Conservation (phyloP, 2,329 filamentous ascomycete genomes). For the Diplocarpon mali region DNA sequence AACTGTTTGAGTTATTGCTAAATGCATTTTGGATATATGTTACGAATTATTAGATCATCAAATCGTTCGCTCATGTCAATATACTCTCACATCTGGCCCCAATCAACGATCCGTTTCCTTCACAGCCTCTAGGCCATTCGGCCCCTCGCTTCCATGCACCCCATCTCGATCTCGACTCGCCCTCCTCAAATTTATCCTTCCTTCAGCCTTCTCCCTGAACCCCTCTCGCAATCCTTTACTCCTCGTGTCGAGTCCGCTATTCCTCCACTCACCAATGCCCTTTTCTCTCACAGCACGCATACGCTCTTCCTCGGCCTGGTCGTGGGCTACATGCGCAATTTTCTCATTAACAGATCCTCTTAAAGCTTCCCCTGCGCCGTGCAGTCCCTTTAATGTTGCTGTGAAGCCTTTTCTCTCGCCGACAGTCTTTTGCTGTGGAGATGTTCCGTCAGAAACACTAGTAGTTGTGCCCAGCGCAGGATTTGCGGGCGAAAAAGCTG, state of each 20-base stretch:
- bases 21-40: too few species aligned
- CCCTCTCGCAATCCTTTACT: slow-evolving; percentile 11
- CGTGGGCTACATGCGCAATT: slow-evolving; percentile 14
- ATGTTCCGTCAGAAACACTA: neutral
- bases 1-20: too few species aligned
- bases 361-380: slow-evolving; percentile 19
- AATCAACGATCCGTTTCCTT: slow-evolving; percentile 8
- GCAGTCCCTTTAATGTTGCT: slow-evolving; percentile 14
- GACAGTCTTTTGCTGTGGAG: neutral
- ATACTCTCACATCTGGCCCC: neutral
- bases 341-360: slow-evolving; percentile 16
- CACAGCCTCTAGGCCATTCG: slow-evolving; percentile 12
- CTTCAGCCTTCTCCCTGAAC: slow-evolving; percentile 17
- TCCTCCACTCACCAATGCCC: slow-evolving; percentile 16
- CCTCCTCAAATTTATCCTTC: slow-evolving; percentile 8
- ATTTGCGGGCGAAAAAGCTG: too few species aligned
- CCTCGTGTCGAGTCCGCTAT: slow-evolving; percentile 14
- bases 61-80: neutral
- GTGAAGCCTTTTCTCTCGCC: slow-evolving; percentile 4
- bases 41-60: neutral
- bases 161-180: slow-evolving; percentile 11
- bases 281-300: slow-evolving; percentile 15
- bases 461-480: neutral
- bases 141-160: slow-evolving; percentile 18
- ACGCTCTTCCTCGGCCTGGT: slow-evolving; percentile 18